These are phyloP conservation scores for Xanthoceras sorbifolium DNA, from an alignment of 345 rosid species.

Conservation along the genomic window DNA sequence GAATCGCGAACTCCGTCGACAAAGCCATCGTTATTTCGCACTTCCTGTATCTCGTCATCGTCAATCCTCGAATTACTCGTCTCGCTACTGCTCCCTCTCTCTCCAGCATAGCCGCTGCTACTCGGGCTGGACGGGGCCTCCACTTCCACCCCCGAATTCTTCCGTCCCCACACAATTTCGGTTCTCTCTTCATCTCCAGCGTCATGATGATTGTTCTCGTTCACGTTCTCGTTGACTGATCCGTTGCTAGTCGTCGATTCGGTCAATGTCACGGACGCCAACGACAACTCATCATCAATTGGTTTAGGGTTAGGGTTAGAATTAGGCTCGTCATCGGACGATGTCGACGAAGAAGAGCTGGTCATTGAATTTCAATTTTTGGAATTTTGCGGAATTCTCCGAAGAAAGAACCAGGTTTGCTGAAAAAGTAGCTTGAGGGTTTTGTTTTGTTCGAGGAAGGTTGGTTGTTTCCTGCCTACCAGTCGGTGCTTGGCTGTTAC, in stretches of 20 bases:
- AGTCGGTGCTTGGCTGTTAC: slow-evolving; percentile 7
- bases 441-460: background rate
- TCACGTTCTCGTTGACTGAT: slow-evolving; percentile 12
- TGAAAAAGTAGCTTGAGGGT: background rate
- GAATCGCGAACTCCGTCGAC: slow-evolving; percentile 41
- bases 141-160: slow-evolving; percentile 57
- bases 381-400: background rate
- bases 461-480: slow-evolving; percentile 4
- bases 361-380: slow-evolving; percentile 15
- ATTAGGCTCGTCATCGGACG: slow-evolving; percentile 24
- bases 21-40: slow-evolving; percentile 31
- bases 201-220: slow-evolving; percentile 3
- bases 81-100: slow-evolving; percentile 85
- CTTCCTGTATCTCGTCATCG: slow-evolving; percentile 69
- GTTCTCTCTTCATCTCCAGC: background rate
- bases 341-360: slow-evolving; percentile 14
- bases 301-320: slow-evolving; percentile 11
- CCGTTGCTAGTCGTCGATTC: slow-evolving; percentile 10
- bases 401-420: background rate
- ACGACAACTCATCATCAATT: slow-evolving; percentile 15
- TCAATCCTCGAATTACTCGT: slow-evolving; percentile 46
- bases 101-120: slow-evolving; percentile 94
- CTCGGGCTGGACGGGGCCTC: slow-evolving; percentile 71
- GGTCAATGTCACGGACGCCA: slow-evolving; percentile 20
- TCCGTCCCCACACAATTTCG: slow-evolving; percentile 35